Evolutionary conservation across 371 early-diverging fungal species (phyloP).

Genomic region (Mucor sp.): DNA sequence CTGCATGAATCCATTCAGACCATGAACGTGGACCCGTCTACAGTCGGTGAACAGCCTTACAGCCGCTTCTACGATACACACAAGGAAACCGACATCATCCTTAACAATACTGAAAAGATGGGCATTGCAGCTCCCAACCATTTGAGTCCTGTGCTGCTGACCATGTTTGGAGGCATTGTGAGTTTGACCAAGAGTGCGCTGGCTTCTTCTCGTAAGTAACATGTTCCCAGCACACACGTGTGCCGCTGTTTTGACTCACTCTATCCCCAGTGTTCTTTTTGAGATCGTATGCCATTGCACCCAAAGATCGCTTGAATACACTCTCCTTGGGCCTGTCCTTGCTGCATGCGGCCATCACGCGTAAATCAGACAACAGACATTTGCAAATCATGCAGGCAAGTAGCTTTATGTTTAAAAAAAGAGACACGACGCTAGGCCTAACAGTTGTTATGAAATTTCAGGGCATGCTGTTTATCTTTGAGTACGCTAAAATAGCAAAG

Average conservation of each 20-base stretch:
- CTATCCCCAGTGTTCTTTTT: conserved; percentile 57
- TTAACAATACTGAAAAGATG: neutral
- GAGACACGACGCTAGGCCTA: neutral
- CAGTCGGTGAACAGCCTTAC: conserved; percentile 18
- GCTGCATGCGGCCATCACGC: conserved; percentile 67
- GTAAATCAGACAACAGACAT: conserved; percentile 74
- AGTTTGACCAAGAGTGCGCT: conserved; percentile 55
- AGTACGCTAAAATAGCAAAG: conserved; percentile 61
- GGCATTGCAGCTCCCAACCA: conserved; percentile 2
- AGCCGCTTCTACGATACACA: conserved; percentile 23
- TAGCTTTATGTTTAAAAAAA: neutral
- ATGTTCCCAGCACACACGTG: neutral
- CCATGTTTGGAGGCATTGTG: conserved; percentile 65
- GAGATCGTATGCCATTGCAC: conserved; percentile 57
- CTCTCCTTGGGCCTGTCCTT: conserved; percentile 64
- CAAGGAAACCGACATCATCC: neutral
- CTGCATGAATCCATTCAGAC: conserved; percentile 20
- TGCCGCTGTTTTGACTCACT: neutral
- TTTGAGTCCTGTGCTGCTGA: conserved; percentile 49
- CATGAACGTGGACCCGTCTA: conserved; percentile 24
- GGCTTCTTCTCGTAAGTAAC: conserved; percentile 59
- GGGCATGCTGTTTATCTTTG: conserved; percentile 70
- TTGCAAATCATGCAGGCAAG: conserved; percentile 60
- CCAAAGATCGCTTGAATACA: conserved; percentile 71
- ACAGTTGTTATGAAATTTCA: conserved; percentile 14